Percentiles rank a stretch among this genome's conserved stretches.
Conservation (phyloP, 2,329 filamentous ascomycete genomes). For the Phialemoniopsis sp. region DNA sequence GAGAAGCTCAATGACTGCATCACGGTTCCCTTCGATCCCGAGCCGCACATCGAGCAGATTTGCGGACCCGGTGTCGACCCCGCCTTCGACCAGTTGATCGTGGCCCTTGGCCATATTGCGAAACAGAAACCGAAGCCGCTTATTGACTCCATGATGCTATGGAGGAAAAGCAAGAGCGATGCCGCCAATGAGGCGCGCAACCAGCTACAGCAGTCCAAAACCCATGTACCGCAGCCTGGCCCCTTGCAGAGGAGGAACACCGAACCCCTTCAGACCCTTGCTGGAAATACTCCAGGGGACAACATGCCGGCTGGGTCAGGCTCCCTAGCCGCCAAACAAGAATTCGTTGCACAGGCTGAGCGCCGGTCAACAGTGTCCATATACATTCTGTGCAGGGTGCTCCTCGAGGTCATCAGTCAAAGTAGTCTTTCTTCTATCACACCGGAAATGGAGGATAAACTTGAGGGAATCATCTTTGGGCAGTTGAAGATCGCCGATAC, state of each 20-base stretch:
- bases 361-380: constrained; percentile 91
- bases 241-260: constrained; percentile 68
- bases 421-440: constrained; percentile 80
- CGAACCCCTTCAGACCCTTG: constrained; percentile 55
- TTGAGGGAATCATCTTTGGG: constrained; percentile 95
- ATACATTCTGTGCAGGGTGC: constrained; percentile 88
- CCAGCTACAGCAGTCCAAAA: constrained; percentile 50
- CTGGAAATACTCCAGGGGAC: constrained; percentile 17
- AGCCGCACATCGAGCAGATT: constrained; percentile 81
- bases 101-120: constrained; percentile 89
- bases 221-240: constrained; percentile 27
- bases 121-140: constrained; percentile 90
- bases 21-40: constrained; percentile 71
- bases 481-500: constrained; percentile 87
- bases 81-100: constrained; percentile 89
- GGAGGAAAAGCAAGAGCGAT: constrained; percentile 95
- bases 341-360: constrained; percentile 75
- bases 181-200: constrained; percentile 66
- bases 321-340: constrained; percentile 52
- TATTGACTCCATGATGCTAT: constrained; percentile 97
- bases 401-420: constrained; percentile 91
- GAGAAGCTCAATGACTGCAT: constrained; percentile 91
- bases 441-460: constrained; percentile 85
- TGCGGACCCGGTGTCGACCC: constrained; percentile 87
- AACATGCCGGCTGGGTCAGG: constrained; percentile 25